Percentiles rank a stretch among this genome's conserved stretches.
Conservation (phyloP, 2,329 filamentous ascomycete species). For the Claviceps maximensis region DNA sequence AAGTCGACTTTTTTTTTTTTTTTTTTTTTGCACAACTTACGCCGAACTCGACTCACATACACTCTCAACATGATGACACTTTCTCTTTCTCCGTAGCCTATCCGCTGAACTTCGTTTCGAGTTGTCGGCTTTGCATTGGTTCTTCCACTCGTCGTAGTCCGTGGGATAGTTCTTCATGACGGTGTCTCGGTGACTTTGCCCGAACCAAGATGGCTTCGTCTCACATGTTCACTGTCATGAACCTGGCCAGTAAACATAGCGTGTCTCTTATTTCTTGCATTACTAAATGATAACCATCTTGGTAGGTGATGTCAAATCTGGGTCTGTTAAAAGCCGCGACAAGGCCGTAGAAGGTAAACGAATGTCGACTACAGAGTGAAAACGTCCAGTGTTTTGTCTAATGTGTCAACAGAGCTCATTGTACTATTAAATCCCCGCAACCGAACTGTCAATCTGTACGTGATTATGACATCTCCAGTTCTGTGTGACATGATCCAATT, state of each 20-base stretch:
- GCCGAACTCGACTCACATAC: neutral
- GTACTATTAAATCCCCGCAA: constrained; percentile 25
- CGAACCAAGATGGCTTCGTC: constrained; percentile 17
- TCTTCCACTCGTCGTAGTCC: neutral
- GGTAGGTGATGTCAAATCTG: constrained; percentile 22
- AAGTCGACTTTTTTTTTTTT: too few species aligned
- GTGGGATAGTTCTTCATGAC: neutral
- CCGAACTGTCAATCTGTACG: constrained; percentile 24
- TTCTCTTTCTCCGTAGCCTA: neutral
- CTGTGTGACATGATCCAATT: neutral
- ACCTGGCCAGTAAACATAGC: constrained; percentile 18
- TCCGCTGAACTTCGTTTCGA: neutral
- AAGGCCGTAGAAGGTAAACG: constrained; percentile 27
- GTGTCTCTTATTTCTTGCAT: neutral
- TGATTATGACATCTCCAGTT: neutral
- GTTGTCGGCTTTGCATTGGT: neutral
- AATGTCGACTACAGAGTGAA: neutral
- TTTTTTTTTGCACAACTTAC: neutral
- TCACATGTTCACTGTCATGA: constrained; percentile 21
- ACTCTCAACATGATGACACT: neutral
- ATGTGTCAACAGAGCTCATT: constrained; percentile 19
- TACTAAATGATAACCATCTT: constrained; percentile 6
- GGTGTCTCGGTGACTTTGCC: neutral
- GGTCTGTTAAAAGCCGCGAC: constrained; percentile 24
- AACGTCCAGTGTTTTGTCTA: neutral